Evolutionary conservation across 805 yeast genomes (phyloP).

Genomic region (Nakazawaea sp.): DNA sequence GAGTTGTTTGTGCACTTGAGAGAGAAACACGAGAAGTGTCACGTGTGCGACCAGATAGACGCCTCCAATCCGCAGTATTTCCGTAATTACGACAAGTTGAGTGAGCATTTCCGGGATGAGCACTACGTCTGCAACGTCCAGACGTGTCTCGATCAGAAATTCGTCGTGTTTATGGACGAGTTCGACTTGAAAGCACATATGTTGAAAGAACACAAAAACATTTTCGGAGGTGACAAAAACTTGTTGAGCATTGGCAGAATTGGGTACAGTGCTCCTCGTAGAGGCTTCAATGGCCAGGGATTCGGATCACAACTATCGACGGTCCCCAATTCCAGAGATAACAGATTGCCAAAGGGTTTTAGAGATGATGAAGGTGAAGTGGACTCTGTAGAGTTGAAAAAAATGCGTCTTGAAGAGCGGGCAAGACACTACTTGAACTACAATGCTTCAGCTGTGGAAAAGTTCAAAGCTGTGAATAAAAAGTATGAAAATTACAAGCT

Average conservation of each 20-base stretch:
- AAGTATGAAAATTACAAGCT: conserved; percentile 38
- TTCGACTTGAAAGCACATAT: conserved; percentile 84
- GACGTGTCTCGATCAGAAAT: conserved; percentile 78
- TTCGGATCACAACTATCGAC: conserved; percentile 63
- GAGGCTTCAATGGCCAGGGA: conserved; percentile 20
- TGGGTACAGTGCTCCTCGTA: conserved; percentile 13
- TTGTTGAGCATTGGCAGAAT: conserved; percentile 28
- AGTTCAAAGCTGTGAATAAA: conserved; percentile 44
- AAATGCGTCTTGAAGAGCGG: conserved; percentile 68
- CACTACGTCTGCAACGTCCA: conserved; percentile 79
- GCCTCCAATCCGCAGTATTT: conserved; percentile 66
- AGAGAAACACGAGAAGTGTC: conserved; percentile 82
- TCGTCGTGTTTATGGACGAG: conserved; percentile 86
- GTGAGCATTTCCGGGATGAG: conserved; percentile 61
- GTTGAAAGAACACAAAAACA: conserved; percentile 69
- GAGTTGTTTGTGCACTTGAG: conserved; percentile 79
- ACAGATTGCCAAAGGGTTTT: conserved; percentile 10
- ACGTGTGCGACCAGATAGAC: conserved; percentile 72
- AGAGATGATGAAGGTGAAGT: conserved; percentile 17
- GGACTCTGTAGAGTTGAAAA: conserved; percentile 44
- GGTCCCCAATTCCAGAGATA: conserved; percentile 26
- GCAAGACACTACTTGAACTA: conserved; percentile 74
- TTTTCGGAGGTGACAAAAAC: conserved; percentile 38
- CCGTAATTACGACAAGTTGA: conserved; percentile 66
- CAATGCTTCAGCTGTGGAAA: conserved; percentile 34